These are phyloP conservation scores for Bryoerythrophyllum caledonicum DNA, from an alignment of 225 moss, liverwort and hornwort genomes.

Conservation along the genomic window DNA sequence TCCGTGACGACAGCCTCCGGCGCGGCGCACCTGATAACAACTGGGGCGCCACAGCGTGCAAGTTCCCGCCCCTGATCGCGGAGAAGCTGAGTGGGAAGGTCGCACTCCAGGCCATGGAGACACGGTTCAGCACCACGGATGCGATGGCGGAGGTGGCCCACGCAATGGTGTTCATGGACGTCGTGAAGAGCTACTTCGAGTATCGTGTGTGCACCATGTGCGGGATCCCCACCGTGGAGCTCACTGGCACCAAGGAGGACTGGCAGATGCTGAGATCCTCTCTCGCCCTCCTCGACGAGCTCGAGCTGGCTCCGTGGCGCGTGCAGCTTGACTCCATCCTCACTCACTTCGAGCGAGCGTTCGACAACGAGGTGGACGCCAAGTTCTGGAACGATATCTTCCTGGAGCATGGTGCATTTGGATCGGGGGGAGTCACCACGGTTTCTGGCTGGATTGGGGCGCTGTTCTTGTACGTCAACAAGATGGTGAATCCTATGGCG, in stretches of 20 bases:
- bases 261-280: constrained; percentile 14
- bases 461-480: not conserved
- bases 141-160: constrained; percentile 18
- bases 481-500: not conserved
- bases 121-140: constrained; percentile 26
- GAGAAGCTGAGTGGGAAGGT: constrained; percentile 6
- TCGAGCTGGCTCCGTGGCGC: constrained; percentile 16
- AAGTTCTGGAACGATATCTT: constrained; percentile 29
- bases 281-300: constrained; percentile 1
- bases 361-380: not conserved
- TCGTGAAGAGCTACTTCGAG: constrained; percentile 37
- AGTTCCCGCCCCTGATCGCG: not conserved
- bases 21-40: not conserved
- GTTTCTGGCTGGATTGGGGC: not conserved
- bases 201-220: not conserved
- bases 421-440: not conserved
- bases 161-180: constrained; percentile 42
- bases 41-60: not conserved
- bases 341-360: constrained; percentile 3
- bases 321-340: constrained; percentile 17
- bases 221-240: constrained; percentile 32
- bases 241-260: not conserved
- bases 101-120: constrained; percentile 25
- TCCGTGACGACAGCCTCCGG: constrained; percentile 2
- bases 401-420: constrained; percentile 19